phyloP scores from a whole-genome alignment of 768 basidiomycete species.

The Phylloporus arenicola region DNA sequence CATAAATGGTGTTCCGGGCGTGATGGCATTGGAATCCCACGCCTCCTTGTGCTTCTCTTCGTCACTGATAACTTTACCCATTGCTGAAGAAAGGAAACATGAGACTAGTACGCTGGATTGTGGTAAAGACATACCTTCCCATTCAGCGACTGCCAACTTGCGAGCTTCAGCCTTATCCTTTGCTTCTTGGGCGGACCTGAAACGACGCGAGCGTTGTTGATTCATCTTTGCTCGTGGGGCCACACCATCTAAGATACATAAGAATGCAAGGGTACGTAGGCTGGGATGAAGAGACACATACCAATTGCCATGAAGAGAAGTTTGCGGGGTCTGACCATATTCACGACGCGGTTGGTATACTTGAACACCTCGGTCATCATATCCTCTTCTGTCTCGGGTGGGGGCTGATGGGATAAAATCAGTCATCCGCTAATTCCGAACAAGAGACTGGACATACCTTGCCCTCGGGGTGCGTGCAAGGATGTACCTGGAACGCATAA shows the following conservation, averaged over 20 bases:
- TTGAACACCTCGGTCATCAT: constrained; percentile 99
- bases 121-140: constrained; percentile 58
- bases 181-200: constrained; percentile 92
- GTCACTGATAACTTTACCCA: constrained; percentile 83
- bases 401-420: constrained; percentile 48
- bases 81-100: constrained; percentile 47
- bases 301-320: constrained; percentile 98
- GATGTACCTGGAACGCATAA: constrained; percentile 65
- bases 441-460: constrained; percentile 46
- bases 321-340: constrained; percentile 93
- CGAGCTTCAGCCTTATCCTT: constrained; percentile 88
- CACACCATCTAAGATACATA: constrained; percentile 70
- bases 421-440: neutral
- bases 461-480: constrained; percentile 98
- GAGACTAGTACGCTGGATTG: neutral
- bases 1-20: constrained; percentile 99
- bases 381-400: constrained; percentile 96
- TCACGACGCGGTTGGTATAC: constrained; percentile 95
- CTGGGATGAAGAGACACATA: constrained; percentile 32
- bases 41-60: constrained; percentile 78
- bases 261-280: neutral
- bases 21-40: constrained; percentile 99
- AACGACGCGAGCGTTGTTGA: constrained; percentile 95
- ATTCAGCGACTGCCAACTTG: constrained; percentile 74
- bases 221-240: constrained; percentile 99